Evolutionary conservation across 2,329 filamentous ascomycete genomes (phyloP).

Genomic region (Aspergillus costaricaensis): DNA sequence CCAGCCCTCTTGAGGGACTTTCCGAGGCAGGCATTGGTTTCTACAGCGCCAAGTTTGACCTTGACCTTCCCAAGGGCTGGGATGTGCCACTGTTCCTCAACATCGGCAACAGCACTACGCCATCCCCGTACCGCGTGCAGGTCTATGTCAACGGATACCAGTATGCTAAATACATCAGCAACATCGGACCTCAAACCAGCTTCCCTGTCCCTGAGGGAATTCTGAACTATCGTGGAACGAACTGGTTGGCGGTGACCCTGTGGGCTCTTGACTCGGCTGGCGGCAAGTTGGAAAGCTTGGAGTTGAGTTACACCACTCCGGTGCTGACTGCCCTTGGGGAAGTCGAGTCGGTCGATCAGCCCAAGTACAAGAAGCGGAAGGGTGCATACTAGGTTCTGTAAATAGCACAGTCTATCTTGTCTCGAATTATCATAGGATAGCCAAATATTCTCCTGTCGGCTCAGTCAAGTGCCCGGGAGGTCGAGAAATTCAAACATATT

Average conservation of each 20-base stretch:
- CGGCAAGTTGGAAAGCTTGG: conserved; percentile 58
- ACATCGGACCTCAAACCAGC: conserved; percentile 71
- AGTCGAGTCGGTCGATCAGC: conserved; percentile 50
- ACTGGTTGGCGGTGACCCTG: conserved; percentile 67
- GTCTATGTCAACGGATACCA: conserved; percentile 77
- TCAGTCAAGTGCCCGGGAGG: neutral
- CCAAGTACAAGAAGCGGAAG: conserved; percentile 49
- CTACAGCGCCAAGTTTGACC: conserved; percentile 54
- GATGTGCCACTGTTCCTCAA: conserved; percentile 59
- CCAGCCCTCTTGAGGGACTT: conserved; percentile 46
- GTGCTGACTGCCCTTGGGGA: conserved; percentile 54
- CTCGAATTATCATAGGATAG: neutral
- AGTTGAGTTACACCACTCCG: conserved; percentile 52
- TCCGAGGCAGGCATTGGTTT: conserved; percentile 52
- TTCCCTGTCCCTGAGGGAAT: conserved; percentile 76
- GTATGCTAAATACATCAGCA: conserved; percentile 67
- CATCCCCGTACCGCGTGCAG: conserved; percentile 64
- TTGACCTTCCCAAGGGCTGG: conserved; percentile 55
- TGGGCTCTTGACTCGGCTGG: conserved; percentile 65
- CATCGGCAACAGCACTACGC: conserved; percentile 48
- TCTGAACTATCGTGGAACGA: conserved; percentile 68
- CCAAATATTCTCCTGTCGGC: too few relatives aligned
- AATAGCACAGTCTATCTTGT: neutral
- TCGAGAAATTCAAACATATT: too few relatives aligned
- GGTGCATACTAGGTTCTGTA: conserved; percentile 51